These are phyloP conservation scores for Podaxis sp. DNA, from an alignment of 768 basidiomycete species.

Conservation along the genomic window DNA sequence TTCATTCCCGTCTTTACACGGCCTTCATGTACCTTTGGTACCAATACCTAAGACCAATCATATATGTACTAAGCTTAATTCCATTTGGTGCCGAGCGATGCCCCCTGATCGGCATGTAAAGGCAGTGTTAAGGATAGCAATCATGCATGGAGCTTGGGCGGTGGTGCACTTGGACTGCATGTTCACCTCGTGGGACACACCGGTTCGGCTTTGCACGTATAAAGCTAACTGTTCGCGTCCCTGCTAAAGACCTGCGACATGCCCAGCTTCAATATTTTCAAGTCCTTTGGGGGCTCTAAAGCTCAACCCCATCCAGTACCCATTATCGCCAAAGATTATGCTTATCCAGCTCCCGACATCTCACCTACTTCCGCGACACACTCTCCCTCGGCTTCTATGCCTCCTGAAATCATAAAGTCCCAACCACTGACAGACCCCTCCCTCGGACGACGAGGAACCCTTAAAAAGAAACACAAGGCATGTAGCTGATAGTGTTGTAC, in stretches of 20 bases:
- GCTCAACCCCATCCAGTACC: background rate
- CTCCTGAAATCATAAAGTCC: constrained; percentile 9
- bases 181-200: constrained; percentile 12
- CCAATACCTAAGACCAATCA: background rate
- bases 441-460: constrained; percentile 4
- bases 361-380: background rate
- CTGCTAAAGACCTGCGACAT: constrained; percentile 11
- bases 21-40: background rate
- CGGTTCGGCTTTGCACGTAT: background rate
- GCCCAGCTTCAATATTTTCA: constrained; percentile 25
- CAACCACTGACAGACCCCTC: constrained; percentile 8
- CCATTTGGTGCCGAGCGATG: background rate
- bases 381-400: constrained; percentile 5
- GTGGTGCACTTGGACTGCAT: constrained; percentile 14
- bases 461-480: constrained; percentile 8
- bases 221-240: background rate
- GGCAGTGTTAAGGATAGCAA: background rate
- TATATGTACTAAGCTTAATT: background rate
- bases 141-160: constrained; percentile 5
- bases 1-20: background rate
- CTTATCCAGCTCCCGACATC: background rate
- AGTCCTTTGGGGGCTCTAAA: constrained; percentile 12
- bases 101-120: background rate
- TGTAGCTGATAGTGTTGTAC: background rate
- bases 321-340: constrained; percentile 8